Base-by-base conservation (phyloP, 768 basidiomycete genomes). In the Pleurotus ostreatus region DNA sequence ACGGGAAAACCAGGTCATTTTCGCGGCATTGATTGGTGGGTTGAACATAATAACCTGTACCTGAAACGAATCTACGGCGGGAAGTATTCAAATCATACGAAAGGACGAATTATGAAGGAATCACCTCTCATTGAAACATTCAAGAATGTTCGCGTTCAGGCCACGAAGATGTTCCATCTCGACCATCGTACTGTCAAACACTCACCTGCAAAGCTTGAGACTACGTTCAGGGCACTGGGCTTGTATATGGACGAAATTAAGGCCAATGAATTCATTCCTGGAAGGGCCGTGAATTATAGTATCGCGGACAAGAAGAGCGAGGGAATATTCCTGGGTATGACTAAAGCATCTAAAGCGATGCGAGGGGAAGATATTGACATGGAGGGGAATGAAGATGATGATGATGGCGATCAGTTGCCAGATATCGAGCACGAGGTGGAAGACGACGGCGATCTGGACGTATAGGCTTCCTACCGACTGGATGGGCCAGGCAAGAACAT, bases 1-100 rank as follows among this genome's bases (percentile, higher is more conserved):
- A 74, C 67, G 0, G 74, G 76, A 0, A 63, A 66, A 30, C 46
- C 55, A 6, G 62, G 63, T 3, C 56, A 58, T 0, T 79, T 70
- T 34, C 58, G 67, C 1, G 68, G 63, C 0, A 61, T 76, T 2
- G 76, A 78, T 48, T 78, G 75, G 76, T 49, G 69, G 6, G 61
- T 74, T 1, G 75, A 80, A 55, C 62, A 71, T 1, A 71, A 76
- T 22, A 78, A 79, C 56, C 65, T 77, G 1, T 75, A 69, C 15
- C 76, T 66, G 3, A 79, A 78, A 63, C 55, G 63, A 0, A 69
- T 71, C 1, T 69, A 75, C 58, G 68, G 68, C 0, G 73, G 74
- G 0, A 65, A 66, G 6, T 66, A 60, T 2, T 71, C 71, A 2
- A 78, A 75, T 55, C 63, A 64, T 25, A 71, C 64, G 2, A 65